Evolutionary conservation across 768 basidiomycete genomes (phyloP).

Genomic region (Tricholoma matsutake): DNA sequence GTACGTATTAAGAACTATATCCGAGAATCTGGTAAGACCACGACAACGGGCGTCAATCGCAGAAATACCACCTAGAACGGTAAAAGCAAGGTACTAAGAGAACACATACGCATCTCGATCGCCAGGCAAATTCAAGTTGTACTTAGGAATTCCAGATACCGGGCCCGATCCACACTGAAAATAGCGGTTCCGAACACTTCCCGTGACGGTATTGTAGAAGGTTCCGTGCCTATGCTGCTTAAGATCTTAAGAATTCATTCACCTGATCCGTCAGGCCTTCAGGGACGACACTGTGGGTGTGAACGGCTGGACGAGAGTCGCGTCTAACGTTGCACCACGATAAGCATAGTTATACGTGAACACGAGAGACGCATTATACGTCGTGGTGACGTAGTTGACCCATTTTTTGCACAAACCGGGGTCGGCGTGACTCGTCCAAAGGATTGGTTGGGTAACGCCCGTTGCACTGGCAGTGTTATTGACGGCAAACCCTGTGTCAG

Average conservation of each 20-base stretch:
- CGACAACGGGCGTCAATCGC: neutral
- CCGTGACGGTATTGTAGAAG: conserved; percentile 50
- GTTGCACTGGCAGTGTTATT: too few relatives aligned
- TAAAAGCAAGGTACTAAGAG: too few relatives aligned
- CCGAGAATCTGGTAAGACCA: conserved; percentile 39
- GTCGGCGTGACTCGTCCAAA: conserved; percentile 25
- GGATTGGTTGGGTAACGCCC: too few relatives aligned
- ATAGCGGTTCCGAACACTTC: conserved; percentile 54
- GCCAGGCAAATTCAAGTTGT: conserved; percentile 38
- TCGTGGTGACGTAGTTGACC: conserved; percentile 51
- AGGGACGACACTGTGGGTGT: conserved; percentile 48
- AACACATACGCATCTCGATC: conserved; percentile 45
- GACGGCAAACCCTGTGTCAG: too few relatives aligned
- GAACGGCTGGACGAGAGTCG: conserved; percentile 52
- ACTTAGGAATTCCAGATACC: conserved; percentile 62
- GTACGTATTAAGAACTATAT: conserved; percentile 44
- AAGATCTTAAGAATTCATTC: conserved; percentile 57
- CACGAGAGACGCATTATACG: conserved; percentile 50
- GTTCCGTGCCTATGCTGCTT: conserved; percentile 42
- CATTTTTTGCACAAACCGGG: conserved; percentile 57
- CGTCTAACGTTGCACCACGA: conserved; percentile 64
- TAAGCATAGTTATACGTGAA: conserved; percentile 67
- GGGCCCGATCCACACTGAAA: conserved; percentile 71
- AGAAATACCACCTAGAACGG: neutral
- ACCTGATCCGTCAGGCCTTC: conserved; percentile 59